Percentiles rank a stretch among this genome's conserved stretches.
These are phyloP conservation scores for Triticum timopheevii DNA, from an alignment of 176 grass and related monocot species.

Conservation along the genomic window DNA sequence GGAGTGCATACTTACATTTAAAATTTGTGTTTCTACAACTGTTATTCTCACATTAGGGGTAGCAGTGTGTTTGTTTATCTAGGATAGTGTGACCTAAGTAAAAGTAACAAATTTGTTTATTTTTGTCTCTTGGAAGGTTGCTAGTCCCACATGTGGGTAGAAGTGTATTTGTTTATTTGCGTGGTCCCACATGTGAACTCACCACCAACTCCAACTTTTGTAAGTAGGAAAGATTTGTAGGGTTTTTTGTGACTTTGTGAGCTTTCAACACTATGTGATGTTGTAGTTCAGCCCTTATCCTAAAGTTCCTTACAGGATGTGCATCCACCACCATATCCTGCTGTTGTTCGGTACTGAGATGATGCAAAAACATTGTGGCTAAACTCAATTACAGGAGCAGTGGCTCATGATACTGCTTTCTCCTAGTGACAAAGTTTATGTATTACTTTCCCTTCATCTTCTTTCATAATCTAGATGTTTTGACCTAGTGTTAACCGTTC, in stretches of 20 bases:
- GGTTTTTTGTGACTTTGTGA: not conserved
- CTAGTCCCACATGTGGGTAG: no score
- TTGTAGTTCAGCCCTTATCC: conserved; percentile 9
- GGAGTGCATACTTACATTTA: no score
- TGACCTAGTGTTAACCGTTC: conserved; percentile 1
- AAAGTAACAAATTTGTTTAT: no score
- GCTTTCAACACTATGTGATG: not conserved
- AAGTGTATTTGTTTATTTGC: no score
- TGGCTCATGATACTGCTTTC: conserved; percentile 14
- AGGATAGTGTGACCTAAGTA: no score
- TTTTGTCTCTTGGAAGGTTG: no score
- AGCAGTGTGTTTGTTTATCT: no score
- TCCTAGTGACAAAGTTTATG: not conserved
- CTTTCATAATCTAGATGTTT: not conserved
- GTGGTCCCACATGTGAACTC: no score
- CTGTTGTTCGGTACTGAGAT: conserved; percentile 15
- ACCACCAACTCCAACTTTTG: no score
- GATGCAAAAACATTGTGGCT: conserved; percentile 4
- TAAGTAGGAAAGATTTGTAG: not conserved
- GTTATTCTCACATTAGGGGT: no score
- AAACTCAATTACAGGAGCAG: conserved; percentile 5
- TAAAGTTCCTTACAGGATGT: conserved; percentile 2
- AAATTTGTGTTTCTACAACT: no score
- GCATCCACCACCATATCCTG: conserved; percentile 13
- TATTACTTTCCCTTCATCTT: conserved; percentile 16